Conservation (phyloP, 495 filamentous ascomycete genomes). For the Xylaria telfairii region DNA sequence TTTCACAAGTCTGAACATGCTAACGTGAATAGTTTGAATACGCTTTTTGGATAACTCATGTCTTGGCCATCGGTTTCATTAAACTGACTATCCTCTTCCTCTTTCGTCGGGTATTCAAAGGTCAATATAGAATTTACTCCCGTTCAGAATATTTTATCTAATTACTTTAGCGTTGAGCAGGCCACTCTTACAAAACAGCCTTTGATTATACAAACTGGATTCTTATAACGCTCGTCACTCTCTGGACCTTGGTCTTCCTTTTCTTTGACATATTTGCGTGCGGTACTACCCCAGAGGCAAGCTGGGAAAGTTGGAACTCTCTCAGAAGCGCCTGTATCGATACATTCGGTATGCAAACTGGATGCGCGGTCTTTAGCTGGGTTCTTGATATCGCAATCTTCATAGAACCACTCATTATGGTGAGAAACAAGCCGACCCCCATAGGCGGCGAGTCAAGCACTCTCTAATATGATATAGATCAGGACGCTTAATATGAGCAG, state of each 20-base stretch:
- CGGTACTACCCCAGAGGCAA: background rate
- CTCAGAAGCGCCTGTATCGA: constrained; percentile 11
- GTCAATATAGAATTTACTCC: no score
- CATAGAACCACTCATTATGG: background rate
- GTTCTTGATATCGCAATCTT: constrained; percentile 4
- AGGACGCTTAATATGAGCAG: constrained; percentile 10
- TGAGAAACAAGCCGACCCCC: no score
- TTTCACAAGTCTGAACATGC: background rate
- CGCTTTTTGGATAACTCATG: constrained; percentile 21
- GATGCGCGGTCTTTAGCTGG: constrained; percentile 21
- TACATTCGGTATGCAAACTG: constrained; percentile 21
- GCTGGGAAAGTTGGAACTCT: constrained; percentile 15
- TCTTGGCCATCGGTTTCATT: constrained; percentile 18
- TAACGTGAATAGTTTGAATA: constrained; percentile 15
- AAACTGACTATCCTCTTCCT: constrained; percentile 20
- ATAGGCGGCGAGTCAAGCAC: background rate
- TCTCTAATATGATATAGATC: constrained; percentile 5
- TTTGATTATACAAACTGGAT: constrained; percentile 23
- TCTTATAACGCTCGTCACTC: constrained; percentile 1
- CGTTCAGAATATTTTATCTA: no score
- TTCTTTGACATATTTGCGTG: constrained; percentile 23
- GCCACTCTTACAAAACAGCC: background rate
- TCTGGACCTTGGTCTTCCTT: constrained; percentile 15
- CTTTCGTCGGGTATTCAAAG: constrained; percentile 15
- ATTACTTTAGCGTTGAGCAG: background rate